Conservation (phyloP, 768 basidiomycete species). For the Pleurotus ostreatus region DNA sequence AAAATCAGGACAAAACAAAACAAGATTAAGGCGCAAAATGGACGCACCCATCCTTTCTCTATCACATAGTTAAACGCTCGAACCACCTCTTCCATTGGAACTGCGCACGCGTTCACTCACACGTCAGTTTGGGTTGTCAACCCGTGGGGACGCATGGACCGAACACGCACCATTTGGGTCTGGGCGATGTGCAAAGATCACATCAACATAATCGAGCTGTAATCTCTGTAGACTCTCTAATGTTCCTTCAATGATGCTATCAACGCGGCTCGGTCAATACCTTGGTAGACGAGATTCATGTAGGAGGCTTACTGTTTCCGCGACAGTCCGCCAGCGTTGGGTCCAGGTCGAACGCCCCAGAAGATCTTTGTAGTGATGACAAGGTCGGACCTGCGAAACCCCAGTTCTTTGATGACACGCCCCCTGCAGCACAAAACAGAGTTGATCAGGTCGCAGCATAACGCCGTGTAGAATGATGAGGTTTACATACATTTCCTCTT, state of each 20-base stretch:
- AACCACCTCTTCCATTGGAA: constrained; percentile 75
- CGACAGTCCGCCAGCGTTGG: constrained; percentile 53
- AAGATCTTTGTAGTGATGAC: constrained; percentile 81
- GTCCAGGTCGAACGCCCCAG: constrained; percentile 63
- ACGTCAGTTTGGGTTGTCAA: neutral
- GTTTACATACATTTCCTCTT: constrained; percentile 72
- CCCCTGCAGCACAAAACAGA: constrained; percentile 35
- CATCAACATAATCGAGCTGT: constrained; percentile 71
- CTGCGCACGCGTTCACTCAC: constrained; percentile 17
- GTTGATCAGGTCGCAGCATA: neutral
- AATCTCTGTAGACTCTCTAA: constrained; percentile 64
- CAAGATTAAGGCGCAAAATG: neutral
- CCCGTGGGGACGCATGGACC: neutral
- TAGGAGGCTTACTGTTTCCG: constrained; percentile 51
- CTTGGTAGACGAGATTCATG: neutral
- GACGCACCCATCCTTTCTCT: constrained; percentile 58
- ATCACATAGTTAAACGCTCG: constrained; percentile 80
- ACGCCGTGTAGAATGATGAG: constrained; percentile 10
- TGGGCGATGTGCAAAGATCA: constrained; percentile 67
- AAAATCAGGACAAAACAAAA: neutral
- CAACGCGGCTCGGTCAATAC: neutral
- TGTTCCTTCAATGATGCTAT: constrained; percentile 71
- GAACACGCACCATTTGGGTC: constrained; percentile 44
- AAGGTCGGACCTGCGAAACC: constrained; percentile 60
- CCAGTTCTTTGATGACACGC: constrained; percentile 71